Evolutionary conservation across 1,139 yeast species (phyloP).

Genomic region (Suhomyces chickasaworum): DNA sequence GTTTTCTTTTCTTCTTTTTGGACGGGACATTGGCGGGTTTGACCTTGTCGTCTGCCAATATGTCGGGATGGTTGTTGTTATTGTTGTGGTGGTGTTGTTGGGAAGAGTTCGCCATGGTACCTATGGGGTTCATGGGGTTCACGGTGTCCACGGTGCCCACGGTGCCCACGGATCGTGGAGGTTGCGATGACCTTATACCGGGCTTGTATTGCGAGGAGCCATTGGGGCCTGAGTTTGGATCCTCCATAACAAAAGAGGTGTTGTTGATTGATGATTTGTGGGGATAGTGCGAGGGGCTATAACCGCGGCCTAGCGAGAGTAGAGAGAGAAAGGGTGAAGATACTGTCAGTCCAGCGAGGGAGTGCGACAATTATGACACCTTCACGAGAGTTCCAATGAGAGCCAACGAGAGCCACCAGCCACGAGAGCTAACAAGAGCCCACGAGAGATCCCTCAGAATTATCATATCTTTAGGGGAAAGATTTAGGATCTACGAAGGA

Average conservation of each 20-base stretch:
- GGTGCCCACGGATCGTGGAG: neutral
- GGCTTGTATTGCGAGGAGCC: neutral
- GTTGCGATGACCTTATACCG: neutral
- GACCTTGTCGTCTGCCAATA: neutral
- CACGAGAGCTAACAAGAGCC: too few relatives aligned
- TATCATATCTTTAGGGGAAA: too few relatives aligned
- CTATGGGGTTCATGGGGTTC: too few relatives aligned
- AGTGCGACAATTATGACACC: too few relatives aligned
- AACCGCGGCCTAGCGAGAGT: neutral
- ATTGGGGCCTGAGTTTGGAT: neutral
- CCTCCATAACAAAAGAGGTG: constrained; percentile 1
- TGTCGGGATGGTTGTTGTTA: neutral
- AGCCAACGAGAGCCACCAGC: too few relatives aligned
- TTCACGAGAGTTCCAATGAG: too few relatives aligned
- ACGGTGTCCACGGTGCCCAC: too few relatives aligned
- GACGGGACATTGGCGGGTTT: neutral
- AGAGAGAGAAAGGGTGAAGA: too few relatives aligned
- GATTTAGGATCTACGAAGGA: too few relatives aligned
- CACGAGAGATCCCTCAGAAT: too few relatives aligned
- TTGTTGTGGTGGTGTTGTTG: too few relatives aligned
- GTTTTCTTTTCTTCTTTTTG: constrained; percentile 11
- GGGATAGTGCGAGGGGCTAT: constrained; percentile 6
- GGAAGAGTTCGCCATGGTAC: too few relatives aligned
- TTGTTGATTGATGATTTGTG: constrained; percentile 1
- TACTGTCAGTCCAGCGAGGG: neutral